A percentile compares a stretch with the other conserved stretches of the same genome.
Conservation (phyloP, 163 green algal genomes). For the Scenedesmus sp. region DNA sequence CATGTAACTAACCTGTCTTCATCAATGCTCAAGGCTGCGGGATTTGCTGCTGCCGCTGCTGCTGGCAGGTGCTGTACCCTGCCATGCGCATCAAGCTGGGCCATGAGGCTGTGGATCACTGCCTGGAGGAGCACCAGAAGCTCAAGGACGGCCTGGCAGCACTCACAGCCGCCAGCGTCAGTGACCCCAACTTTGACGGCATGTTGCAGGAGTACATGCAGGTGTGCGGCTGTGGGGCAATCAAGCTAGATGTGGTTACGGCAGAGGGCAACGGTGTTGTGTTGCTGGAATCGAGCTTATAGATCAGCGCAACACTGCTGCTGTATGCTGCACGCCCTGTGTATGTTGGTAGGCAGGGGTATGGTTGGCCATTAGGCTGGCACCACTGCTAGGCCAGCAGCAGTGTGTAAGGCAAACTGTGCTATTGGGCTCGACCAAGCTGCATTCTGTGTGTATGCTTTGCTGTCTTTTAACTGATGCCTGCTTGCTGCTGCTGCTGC, state of each 20-base stretch:
- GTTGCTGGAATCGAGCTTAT: too few relatives aligned
- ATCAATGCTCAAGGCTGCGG: neutral
- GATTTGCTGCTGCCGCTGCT: neutral
- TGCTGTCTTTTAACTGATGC: neutral
- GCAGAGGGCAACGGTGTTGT: too few relatives aligned
- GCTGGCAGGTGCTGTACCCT: slow-evolving; percentile 39
- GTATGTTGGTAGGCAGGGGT: too few relatives aligned
- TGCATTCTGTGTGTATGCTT: neutral
- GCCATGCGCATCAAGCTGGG: slow-evolving; percentile 32
- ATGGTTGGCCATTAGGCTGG: too few relatives aligned
- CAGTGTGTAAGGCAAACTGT: neutral
- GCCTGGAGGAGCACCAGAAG: slow-evolving; percentile 38
- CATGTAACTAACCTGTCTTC: too few relatives aligned
- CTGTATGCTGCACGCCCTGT: too few relatives aligned
- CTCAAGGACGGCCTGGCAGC: slow-evolving; percentile 33
- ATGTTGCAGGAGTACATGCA: slow-evolving; percentile 44
- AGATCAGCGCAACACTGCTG: too few relatives aligned
- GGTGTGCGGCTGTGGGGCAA: neutral
- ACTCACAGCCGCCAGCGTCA: neutral
- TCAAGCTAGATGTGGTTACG: too few relatives aligned
- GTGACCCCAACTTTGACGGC: slow-evolving; percentile 44
- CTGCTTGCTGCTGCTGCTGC: neutral
- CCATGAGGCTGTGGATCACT: slow-evolving; percentile 12
- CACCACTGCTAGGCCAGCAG: neutral
- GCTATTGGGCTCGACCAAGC: neutral